Evolutionary conservation across 768 basidiomycete species (phyloP), one percentile per base, ranked within the genome.

Genomic region (Rhodotorula toruloides): DNA sequence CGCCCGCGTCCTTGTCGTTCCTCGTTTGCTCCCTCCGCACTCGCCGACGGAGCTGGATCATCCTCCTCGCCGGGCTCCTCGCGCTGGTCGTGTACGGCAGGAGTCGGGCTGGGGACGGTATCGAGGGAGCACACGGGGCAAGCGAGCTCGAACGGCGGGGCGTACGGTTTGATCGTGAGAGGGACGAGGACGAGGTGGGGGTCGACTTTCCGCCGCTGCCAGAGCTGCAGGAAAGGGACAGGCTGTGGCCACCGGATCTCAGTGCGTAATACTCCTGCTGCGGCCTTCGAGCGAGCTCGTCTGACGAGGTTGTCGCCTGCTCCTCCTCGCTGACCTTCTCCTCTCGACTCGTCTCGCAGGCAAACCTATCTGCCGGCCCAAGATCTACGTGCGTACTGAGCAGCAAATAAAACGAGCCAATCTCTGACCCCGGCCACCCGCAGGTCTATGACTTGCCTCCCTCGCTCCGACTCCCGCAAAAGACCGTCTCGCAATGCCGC

Each of bases 381-480:
- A 62, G 60, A 67, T 67, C 42, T 62, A 37, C 36, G 65, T 67
- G 31, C 44, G 65, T n/a, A 40, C 6, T n/a, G n/a, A n/a, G n/a
- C n/a, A n/a, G n/a, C n/a, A n/a, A n/a, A n/a, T n/a, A n/a, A n/a
- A n/a, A n/a, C n/a, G n/a, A n/a, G n/a, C n/a, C n/a, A n/a, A n/a
- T n/a, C n/a, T n/a, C n/a, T n/a, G 17, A 7, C 9, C 31, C 4
- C 13, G 0, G 3, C 25, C 2, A 11, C 1, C n/a, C 25, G 43
- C 61, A 67, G 65, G 59, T 67, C 27, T 62, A 67, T 55, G 47
- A 49, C 42, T 55, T 67, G n/a, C 65, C 65, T 34, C 36, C 48
- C 10, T 46, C 52, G 10, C 60, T 67, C 29, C 52, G 37, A 7
- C 60, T 67, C 2, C 65, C 65, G 11, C 34, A 40, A 2, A 19